Conservation (phyloP, 164 flowering plant genomes). For the Santalum album region DNA sequence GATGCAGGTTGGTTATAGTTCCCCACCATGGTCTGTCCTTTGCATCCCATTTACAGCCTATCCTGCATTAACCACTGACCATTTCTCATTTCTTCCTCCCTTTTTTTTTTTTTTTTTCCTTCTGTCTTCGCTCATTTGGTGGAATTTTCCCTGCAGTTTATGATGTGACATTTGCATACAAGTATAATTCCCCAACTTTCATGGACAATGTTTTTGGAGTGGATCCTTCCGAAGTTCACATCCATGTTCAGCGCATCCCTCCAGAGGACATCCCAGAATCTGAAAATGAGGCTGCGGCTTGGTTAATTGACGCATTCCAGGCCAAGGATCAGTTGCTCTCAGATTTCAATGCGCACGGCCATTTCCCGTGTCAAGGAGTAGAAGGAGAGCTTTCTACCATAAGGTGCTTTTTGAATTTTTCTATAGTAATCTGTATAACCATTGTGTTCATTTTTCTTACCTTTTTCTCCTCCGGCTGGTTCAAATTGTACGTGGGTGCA, state of each 20-base stretch:
- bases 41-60: neutral
- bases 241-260: neutral
- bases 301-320: neutral
- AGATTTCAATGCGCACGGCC: neutral
- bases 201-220: neutral
- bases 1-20: constrained; percentile 60
- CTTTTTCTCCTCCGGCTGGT: constrained; percentile 53
- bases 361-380: neutral
- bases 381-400: neutral
- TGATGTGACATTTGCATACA: constrained; percentile 1
- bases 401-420: neutral
- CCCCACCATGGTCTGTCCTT: neutral
- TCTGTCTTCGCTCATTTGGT: too few relatives aligned
- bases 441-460: constrained; percentile 34
- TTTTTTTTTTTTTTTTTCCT: too few relatives aligned
- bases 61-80: neutral
- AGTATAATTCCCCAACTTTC: neutral
- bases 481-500: constrained; percentile 52
- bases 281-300: neutral
- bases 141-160: neutral
- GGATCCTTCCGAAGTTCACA: constrained; percentile 2
- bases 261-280: neutral
- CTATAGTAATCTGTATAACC: constrained; percentile 37
- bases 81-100: neutral
- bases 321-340: constrained; percentile 2